Conservation (phyloP, 2,329 filamentous ascomycete genomes). For the Alternaria metachromatica region DNA sequence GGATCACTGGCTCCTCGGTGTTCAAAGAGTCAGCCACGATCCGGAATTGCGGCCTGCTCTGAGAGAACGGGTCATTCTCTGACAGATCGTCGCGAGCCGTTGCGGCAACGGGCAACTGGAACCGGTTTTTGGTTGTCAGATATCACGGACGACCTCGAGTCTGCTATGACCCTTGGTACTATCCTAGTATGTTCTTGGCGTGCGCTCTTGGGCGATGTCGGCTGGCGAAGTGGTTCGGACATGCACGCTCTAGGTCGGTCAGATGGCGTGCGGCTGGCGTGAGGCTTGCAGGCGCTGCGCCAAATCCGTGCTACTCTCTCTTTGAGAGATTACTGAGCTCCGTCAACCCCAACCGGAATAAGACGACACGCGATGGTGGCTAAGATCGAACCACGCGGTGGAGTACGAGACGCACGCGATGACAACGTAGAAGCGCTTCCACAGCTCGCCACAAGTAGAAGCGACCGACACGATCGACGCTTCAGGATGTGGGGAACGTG, state of each 20-base stretch:
- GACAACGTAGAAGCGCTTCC: slow-evolving; percentile 22
- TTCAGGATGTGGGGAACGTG: slow-evolving; percentile 41
- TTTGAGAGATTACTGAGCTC: slow-evolving; percentile 16
- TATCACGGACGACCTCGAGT: slow-evolving; percentile 11
- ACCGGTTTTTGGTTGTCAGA: slow-evolving; percentile 27
- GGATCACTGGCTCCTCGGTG: slow-evolving; percentile 13
- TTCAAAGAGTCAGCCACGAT: slow-evolving; percentile 16
- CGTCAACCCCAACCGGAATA: slow-evolving; percentile 22
- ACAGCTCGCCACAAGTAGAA: slow-evolving; percentile 26
- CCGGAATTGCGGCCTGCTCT: slow-evolving; percentile 21
- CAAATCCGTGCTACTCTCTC: slow-evolving; percentile 15
- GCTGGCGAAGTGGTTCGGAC: slow-evolving; percentile 1
- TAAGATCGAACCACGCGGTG: slow-evolving; percentile 23
- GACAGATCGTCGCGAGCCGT: slow-evolving; percentile 33
- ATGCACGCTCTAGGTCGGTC: slow-evolving; percentile 11
- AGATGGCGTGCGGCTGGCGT: slow-evolving; percentile 23
- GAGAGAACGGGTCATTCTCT: slow-evolving; percentile 13
- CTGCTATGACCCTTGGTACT: slow-evolving; percentile 1
- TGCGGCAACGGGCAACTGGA: slow-evolving; percentile 37
- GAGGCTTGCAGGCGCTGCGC: slow-evolving; percentile 32
- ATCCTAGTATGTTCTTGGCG: slow-evolving; percentile 2
- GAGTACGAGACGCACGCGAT: slow-evolving; percentile 22
- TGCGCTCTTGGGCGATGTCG: slow-evolving; percentile 21
- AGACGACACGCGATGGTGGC: slow-evolving; percentile 23
- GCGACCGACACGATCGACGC: slow-evolving; percentile 36